A percentile compares a stretch with the other conserved stretches of the same genome.
These are phyloP conservation scores for Geotrichum restrictum DNA, from an alignment of 1,139 yeast species.

Conservation along the genomic window DNA sequence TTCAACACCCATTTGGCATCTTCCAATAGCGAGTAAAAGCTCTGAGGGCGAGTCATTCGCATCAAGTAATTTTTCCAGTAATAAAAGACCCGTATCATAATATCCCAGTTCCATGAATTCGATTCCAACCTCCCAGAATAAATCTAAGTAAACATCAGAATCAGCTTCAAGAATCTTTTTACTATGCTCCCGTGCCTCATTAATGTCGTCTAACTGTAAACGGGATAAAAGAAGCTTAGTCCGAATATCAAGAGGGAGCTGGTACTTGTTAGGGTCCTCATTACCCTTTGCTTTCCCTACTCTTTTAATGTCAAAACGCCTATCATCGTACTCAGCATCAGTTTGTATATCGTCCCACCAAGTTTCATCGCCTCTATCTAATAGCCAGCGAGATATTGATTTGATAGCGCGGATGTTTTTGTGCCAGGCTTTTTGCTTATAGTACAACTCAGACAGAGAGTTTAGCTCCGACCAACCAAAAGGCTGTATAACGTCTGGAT, in stretches of 20 bases:
- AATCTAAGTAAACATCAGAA: constrained; percentile 63
- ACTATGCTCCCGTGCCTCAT: constrained; percentile 72
- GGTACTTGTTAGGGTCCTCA: constrained; percentile 29
- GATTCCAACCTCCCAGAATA: constrained; percentile 72
- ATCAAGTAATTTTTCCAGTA: constrained; percentile 33
- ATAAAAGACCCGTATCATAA: constrained; percentile 61
- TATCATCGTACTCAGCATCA: constrained; percentile 75
- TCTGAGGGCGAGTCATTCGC: constrained; percentile 28
- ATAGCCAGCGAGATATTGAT: constrained; percentile 78
- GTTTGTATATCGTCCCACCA: constrained; percentile 79
- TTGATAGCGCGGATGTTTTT: constrained; percentile 65
- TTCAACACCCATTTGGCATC: constrained; percentile 71
- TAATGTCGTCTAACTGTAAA: constrained; percentile 56
- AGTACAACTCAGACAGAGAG: constrained; percentile 72
- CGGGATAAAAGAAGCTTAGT: constrained; percentile 74
- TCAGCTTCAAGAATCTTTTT: constrained; percentile 54
- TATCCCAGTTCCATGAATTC: constrained; percentile 65
- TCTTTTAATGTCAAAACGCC: constrained; percentile 42
- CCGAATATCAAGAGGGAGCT: constrained; percentile 81
- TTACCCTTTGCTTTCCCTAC: constrained; percentile 23
- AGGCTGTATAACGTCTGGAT: constrained; percentile 28
- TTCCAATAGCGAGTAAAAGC: constrained; percentile 62
- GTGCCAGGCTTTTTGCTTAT: constrained; percentile 60
- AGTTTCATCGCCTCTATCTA: constrained; percentile 60
- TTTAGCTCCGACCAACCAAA: constrained; percentile 90